These are phyloP conservation scores for Cutaneotrichosporon cutaneum DNA, from an alignment of 1,284 basidiomycete species.

Conservation along the genomic window DNA sequence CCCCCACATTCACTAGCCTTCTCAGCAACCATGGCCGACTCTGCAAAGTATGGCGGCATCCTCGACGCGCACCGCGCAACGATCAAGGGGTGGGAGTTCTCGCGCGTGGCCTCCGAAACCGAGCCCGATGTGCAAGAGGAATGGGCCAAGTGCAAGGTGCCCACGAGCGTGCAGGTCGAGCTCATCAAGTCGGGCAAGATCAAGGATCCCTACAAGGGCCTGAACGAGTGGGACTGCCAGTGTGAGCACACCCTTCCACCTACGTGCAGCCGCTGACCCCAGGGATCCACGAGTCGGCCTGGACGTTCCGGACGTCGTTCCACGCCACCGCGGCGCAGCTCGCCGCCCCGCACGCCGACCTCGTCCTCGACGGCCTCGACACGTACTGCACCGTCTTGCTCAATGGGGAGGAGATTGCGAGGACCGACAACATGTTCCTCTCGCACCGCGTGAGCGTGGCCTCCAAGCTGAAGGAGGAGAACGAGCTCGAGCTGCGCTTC, in stretches of 20 bases:
- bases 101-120: slow-evolving; percentile 26
- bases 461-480: slow-evolving; percentile 59
- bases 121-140: slow-evolving; percentile 27
- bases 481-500: slow-evolving; percentile 70
- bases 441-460: slow-evolving; percentile 65
- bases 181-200: slow-evolving; percentile 68
- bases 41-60: not conserved
- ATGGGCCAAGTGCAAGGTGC: slow-evolving; percentile 54
- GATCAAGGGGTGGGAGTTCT: slow-evolving; percentile 29
- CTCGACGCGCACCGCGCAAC: not conserved
- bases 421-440: slow-evolving; percentile 73
- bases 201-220: slow-evolving; percentile 71
- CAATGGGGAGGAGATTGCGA: slow-evolving; percentile 67
- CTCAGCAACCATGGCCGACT: slow-evolving; percentile 8
- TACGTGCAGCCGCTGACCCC: too few relatives aligned
- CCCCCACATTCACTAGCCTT: not conserved
- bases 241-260: too few relatives aligned
- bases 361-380: slow-evolving; percentile 84
- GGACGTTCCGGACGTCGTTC: slow-evolving; percentile 76
- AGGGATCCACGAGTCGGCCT: slow-evolving; percentile 84
- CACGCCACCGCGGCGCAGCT: slow-evolving; percentile 58
- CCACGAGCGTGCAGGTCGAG: slow-evolving; percentile 82
- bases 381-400: slow-evolving; percentile 71
- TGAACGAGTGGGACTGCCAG: slow-evolving; percentile 84
- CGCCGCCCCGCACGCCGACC: slow-evolving; percentile 57